Base-by-base conservation (phyloP, 208 protist species). In the Trichomonas gallinae region DNA sequence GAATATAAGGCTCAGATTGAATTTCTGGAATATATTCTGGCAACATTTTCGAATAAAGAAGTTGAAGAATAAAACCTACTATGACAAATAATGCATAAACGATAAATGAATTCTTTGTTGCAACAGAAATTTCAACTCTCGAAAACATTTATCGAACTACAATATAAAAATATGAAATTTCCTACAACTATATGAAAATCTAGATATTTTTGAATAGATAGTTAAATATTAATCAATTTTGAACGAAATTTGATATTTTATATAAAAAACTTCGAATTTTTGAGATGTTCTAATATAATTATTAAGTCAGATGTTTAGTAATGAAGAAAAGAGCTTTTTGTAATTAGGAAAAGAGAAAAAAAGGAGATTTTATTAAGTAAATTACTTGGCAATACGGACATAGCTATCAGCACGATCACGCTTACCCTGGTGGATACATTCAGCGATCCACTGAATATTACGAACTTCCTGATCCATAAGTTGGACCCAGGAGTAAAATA, bases 371-470 rank as follows among this genome's bases (percentile, higher is more conserved):
- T 72, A 72, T n/a, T n/a, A 85, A 85, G 36, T 42, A 17, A 85
- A 44, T 89, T 89, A 93, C 10, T 23, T 8, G n/a, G 40, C 45
- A 40, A 93, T 93, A 42, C 87, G 23, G 44, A 93, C 45, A 38
- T 93, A 93, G 17, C n/a, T 44, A 38, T 96, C 93, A 81, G 51
- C 51, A 23, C 63, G 36, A n/a, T 96, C 49, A 81, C 51, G 11
- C 93, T 96, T 96, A 15, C 49, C 49, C 45, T 96, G 88, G 93
- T 97, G 87, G 42, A 97, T 97, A 85, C 97, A 97, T 45, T 98
- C 97, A 31, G 88, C 96, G 46, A 98, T 97, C 97, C 97, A 98
- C 17, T 96, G 93, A n/a, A 98, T 85, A 46, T 98, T 98, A 31
- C 97, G 38, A 11, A 97, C 96, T 96, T 98, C 97, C 40, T 97